phyloP scores from a whole-genome alignment of 768 basidiomycete species.

The Leccinum aurantiacum region DNA sequence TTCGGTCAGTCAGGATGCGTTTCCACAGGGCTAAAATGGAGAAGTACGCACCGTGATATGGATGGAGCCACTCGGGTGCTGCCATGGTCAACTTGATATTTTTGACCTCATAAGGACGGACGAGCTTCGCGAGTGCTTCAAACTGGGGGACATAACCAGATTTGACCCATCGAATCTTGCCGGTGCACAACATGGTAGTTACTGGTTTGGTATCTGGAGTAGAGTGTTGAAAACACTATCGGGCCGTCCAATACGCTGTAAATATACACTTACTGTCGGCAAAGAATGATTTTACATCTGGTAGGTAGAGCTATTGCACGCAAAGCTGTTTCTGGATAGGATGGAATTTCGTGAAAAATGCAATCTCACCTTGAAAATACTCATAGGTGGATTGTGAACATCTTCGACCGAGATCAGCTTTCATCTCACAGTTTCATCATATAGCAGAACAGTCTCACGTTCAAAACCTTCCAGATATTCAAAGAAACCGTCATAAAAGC shows the following conservation, averaged over 20 bases:
- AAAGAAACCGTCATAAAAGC: slow-evolving; percentile 32
- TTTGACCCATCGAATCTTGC: slow-evolving; percentile 60
- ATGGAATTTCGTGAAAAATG: too few species aligned
- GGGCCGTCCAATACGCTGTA: not conserved
- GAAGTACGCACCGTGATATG: slow-evolving; percentile 52
- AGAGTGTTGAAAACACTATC: not conserved
- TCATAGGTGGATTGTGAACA: slow-evolving; percentile 24
- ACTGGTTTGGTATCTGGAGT: slow-evolving; percentile 23
- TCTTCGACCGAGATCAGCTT: slow-evolving; percentile 15
- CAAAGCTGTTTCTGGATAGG: not conserved
- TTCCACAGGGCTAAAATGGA: not conserved
- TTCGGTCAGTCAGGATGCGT: not conserved
- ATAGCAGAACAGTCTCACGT: slow-evolving; percentile 10
- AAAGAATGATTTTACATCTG: slow-evolving; percentile 24
- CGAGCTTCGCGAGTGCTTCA: slow-evolving; percentile 57
- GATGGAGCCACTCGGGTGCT: slow-evolving; percentile 71
- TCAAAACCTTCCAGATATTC: slow-evolving; percentile 28
- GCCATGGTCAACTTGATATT: slow-evolving; percentile 71
- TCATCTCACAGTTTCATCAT: not conserved
- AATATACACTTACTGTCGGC: slow-evolving; percentile 13
- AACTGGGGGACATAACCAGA: slow-evolving; percentile 67
- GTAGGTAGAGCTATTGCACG: slow-evolving; percentile 24
- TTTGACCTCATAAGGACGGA: slow-evolving; percentile 59
- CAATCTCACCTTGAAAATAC: slow-evolving; percentile 26
- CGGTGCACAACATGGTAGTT: slow-evolving; percentile 37